Evolutionary conservation across 495 filamentous ascomycete species (phyloP), one percentile per base, ranked within the genome.

Genomic region (Penicillium dipodomyicola): DNA sequence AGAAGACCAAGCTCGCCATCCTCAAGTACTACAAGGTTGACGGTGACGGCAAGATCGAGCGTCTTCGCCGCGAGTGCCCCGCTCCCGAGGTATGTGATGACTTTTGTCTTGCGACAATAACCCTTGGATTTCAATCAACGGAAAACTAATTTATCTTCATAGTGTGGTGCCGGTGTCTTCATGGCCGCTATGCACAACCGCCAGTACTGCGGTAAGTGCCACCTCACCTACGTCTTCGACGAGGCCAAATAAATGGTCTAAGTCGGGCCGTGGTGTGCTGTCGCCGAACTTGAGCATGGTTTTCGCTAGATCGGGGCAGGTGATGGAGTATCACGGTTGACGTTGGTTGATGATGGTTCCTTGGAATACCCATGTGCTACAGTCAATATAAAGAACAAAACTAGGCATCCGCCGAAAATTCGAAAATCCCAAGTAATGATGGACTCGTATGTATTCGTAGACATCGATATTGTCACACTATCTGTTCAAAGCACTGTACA

Each of bases 21-120:
- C 92, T 98, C 71, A 98, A 98, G 87, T 98, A 97, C 90, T 98
- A 97, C 89, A 98, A 98, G 87, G 94, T 98, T 65, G 95, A 97
- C 74, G 88, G 87, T 68, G 94, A 98, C 75, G 94, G 94, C 77
- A 98, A 97, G 89, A 97, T 98, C 69, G 94, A 98, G 90, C 95
- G 95, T 78, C 88, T 98, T 51, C 86, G 94, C 72, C 84, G 94
- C 77, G 94, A 98, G 84, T 98, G 94, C 81, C 94, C 95, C 56
- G 82, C 85, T 61, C 84, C 92, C 65, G 90, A 89, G 78, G 92
- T 94, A 80, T 81, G 88, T 82, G 9, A 30, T 51, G 2, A 11
- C 3, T 29, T 14, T 22, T 45, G 43, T 43, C 27, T 1, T 67
- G 53, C 48, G 35, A 27, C 22, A 29, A 52, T 8, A 5, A 5